These are phyloP conservation scores for Volutella citrinella DNA, from an alignment of 2,329 filamentous ascomycete genomes.

Conservation along the genomic window DNA sequence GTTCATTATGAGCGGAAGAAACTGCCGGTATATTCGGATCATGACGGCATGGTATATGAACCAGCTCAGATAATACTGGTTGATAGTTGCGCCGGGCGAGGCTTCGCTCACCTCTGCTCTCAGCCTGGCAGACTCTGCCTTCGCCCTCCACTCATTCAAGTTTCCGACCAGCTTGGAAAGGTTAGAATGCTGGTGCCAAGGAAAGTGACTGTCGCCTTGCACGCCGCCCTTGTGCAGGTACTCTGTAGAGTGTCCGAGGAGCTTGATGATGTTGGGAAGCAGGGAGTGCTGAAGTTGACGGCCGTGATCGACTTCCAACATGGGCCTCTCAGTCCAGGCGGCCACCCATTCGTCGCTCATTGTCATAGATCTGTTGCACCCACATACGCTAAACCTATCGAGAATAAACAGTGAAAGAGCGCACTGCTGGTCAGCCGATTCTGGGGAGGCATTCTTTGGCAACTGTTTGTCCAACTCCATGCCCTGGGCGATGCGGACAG, in stretches of 20 bases:
- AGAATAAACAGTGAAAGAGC: conserved; percentile 8
- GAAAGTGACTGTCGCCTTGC: conserved; percentile 14
- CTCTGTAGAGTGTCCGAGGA: conserved; percentile 9
- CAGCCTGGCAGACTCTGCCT: neutral
- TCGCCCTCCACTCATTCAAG: conserved; percentile 3
- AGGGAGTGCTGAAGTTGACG: conserved; percentile 3
- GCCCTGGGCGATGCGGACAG: conserved; percentile 12
- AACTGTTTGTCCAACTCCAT: conserved; percentile 9
- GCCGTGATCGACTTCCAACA: neutral
- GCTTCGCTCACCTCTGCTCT: conserved; percentile 5
- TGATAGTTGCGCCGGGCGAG: conserved; percentile 6
- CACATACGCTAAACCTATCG: conserved; percentile 14
- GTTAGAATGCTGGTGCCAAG: conserved; percentile 12
- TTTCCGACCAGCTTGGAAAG: conserved; percentile 6
- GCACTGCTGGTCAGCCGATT: neutral
- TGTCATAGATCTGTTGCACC: conserved; percentile 10
- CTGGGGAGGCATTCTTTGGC: neutral
- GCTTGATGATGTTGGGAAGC: conserved; percentile 3
- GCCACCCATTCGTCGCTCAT: conserved; percentile 4
- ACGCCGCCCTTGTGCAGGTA: conserved; percentile 12
- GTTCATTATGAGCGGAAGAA: conserved; percentile 9
- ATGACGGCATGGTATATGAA: conserved; percentile 11
- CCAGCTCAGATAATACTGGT: conserved; percentile 11
- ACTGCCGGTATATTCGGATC: conserved; percentile 11
- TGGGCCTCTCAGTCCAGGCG: neutral